Conservation (phyloP, 1,284 basidiomycete genomes). For the Ustilago sp. region DNA sequence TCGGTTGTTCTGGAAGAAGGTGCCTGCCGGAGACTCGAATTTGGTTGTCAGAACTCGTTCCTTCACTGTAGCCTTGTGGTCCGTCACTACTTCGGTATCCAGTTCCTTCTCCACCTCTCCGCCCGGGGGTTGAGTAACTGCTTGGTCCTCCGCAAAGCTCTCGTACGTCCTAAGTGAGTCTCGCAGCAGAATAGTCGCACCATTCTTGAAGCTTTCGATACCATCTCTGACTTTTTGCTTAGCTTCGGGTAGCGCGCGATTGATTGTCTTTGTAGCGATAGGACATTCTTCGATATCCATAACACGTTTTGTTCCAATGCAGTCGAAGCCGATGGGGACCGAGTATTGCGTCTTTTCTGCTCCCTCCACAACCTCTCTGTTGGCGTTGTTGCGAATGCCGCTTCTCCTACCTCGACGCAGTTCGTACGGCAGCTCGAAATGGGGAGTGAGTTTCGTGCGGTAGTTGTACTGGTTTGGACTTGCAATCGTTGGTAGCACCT, state of each 20-base stretch:
- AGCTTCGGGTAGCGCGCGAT: constrained; percentile 77
- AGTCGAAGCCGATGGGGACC: constrained; percentile 89
- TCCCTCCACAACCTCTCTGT: constrained; percentile 28
- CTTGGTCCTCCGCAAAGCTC: constrained; percentile 38
- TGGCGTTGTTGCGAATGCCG: constrained; percentile 67
- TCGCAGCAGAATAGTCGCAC: constrained; percentile 89
- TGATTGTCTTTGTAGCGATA: constrained; percentile 86
- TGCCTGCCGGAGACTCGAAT: constrained; percentile 85
- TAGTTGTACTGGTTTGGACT: constrained; percentile 91
- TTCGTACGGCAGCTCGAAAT: constrained; percentile 85
- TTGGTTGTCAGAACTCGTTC: constrained; percentile 84
- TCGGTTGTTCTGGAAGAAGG: constrained; percentile 98
- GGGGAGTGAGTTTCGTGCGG: constrained; percentile 96
- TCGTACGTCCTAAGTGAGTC: constrained; percentile 77
- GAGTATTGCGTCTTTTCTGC: constrained; percentile 72
- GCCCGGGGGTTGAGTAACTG: constrained; percentile 20
- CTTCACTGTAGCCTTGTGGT: constrained; percentile 83
- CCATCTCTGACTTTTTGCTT: constrained; percentile 80
- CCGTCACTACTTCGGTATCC: constrained; percentile 74
- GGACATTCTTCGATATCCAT: constrained; percentile 98
- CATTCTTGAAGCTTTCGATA: constrained; percentile 84
- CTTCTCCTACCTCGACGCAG: constrained; percentile 61
- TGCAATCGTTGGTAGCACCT: constrained; percentile 80
- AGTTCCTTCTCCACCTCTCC: constrained; percentile 29
- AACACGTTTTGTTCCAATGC: constrained; percentile 79